A percentile compares a stretch with the other conserved stretches of the same genome.
These are phyloP conservation scores for Pichia thaimueangensis DNA, from an alignment of 805 yeast genomes.

Conservation along the genomic window DNA sequence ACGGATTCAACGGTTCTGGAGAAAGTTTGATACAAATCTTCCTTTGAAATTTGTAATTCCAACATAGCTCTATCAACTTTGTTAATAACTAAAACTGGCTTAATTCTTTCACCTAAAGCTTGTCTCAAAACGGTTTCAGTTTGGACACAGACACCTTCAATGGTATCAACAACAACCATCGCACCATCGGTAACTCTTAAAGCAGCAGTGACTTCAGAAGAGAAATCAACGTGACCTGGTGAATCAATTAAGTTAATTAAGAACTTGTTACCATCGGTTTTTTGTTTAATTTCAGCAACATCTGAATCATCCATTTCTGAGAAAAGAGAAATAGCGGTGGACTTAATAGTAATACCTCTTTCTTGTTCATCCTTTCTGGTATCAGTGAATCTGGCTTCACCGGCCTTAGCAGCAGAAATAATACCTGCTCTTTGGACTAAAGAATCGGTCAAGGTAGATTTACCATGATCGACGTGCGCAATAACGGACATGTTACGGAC, in stretches of 20 bases:
- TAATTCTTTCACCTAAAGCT: slow-evolving; percentile 98
- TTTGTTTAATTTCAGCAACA: slow-evolving; percentile 84
- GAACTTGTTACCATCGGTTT: slow-evolving; percentile 88
- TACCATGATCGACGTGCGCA: slow-evolving; percentile 99
- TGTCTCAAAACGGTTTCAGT: slow-evolving; percentile 99
- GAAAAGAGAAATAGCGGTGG: slow-evolving; percentile 95
- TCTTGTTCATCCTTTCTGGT: slow-evolving; percentile 99
- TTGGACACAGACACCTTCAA: slow-evolving; percentile 99
- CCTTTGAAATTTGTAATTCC: slow-evolving; percentile 98
- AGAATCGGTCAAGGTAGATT: slow-evolving; percentile 98
- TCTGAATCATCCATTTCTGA: slow-evolving; percentile 84
- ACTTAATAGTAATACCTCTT: slow-evolving; percentile 99
- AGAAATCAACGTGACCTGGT: slow-evolving; percentile 99
- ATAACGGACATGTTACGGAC: slow-evolving; percentile 99
- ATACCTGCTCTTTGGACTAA: slow-evolving; percentile 99
- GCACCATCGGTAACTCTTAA: slow-evolving; percentile 99
- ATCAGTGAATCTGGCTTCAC: slow-evolving; percentile 99
- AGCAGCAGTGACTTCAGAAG: slow-evolving; percentile 99
- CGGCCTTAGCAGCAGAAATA: slow-evolving; percentile 99
- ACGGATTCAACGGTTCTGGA: slow-evolving; percentile 99
- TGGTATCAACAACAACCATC: slow-evolving; percentile 96
- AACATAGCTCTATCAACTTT: slow-evolving; percentile 99
- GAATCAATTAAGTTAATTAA: slow-evolving; percentile 98
- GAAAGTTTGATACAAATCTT: slow-evolving; percentile 97
- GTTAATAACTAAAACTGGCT: slow-evolving; percentile 98